Base-by-base conservation (phyloP, 148 eudicot genomes). In the Arbutus unedo region DNA sequence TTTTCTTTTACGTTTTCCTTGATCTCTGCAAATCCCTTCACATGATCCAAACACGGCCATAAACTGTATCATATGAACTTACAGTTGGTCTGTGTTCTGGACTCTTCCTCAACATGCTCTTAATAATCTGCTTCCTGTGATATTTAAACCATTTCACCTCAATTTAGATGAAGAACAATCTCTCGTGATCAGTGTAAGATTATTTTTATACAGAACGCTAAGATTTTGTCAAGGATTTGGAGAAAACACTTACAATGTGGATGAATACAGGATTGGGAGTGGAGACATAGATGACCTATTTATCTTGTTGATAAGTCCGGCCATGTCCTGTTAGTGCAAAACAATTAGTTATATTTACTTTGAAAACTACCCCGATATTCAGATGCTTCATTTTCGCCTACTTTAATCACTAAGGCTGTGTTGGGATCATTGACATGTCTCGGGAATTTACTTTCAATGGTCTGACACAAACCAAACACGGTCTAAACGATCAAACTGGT, bases 61-160 rank as follows among this genome's bases (percentile, higher is more conserved):
- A 23, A 25, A 38, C 49, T 23, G 31, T 45, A 44, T 2, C 7
- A 47, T 45, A 23, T 56, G 54, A 85, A 91, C 97, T 91, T 86
- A 96, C 99, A 43, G 98, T 94, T 44, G 99, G 99, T 82, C 99
- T 85, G 86, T 93, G 92, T 82, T 96, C 99, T n/a, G 99, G 95
- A 74, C 85, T 92, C 88, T 93, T 96, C 86, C 99, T 90, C 76
- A 96, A 89, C 99, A 96, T 94, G 87, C 85, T 93, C 88, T 96
- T 96, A 51, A 96, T 92, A 41, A 96, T 93, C 88, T 96, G 99
- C 84, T 92, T 93, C 90, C 99, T 96, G 90, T 15, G 87, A 62
- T 48, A 23, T 79, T 77, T 56, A 47, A 79, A 47, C 21, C 21
- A 56, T 25, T 68, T 9, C 38, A 78, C 48, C 31, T 62, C 75